phyloP scores from a whole-genome alignment of 2,329 filamentous ascomycete species.

The Alternaria sp. region DNA sequence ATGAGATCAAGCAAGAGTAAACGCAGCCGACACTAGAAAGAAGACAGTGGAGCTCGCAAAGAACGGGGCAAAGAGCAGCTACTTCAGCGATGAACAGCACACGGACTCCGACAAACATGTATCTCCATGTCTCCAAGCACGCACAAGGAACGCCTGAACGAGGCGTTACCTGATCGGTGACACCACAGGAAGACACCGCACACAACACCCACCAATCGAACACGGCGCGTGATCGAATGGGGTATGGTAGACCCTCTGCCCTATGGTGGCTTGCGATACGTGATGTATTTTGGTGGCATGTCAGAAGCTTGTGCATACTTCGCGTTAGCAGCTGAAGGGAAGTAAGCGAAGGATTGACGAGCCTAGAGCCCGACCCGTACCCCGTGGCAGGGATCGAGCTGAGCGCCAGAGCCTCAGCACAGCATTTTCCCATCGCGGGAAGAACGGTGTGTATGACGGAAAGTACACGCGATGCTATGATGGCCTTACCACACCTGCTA shows the following conservation, averaged over 20 bases:
- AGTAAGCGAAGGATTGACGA: conserved; percentile 24
- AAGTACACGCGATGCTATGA: neutral
- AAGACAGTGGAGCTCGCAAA: conserved; percentile 9
- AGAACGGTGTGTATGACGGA: neutral
- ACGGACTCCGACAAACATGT: conserved; percentile 7
- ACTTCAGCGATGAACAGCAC: conserved; percentile 14
- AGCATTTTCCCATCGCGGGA: conserved; percentile 6
- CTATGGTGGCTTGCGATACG: conserved; percentile 17
- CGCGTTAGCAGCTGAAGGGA: conserved; percentile 19
- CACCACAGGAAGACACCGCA: conserved; percentile 1
- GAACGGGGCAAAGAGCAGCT: conserved; percentile 7
- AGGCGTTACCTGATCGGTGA: conserved; percentile 13
- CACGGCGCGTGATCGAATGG: neutral
- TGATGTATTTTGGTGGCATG: conserved; percentile 21
- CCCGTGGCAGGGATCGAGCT: conserved; percentile 13
- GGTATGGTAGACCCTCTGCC: conserved; percentile 11
- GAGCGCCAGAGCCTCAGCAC: conserved; percentile 16
- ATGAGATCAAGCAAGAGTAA: conserved; percentile 9
- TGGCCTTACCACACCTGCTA: neutral
- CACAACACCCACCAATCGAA: conserved; percentile 14
- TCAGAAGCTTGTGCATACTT: conserved; percentile 23
- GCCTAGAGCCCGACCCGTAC: conserved; percentile 6
- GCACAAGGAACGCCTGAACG: conserved; percentile 15
- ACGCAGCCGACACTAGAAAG: conserved; percentile 4
- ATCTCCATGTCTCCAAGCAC: conserved; percentile 6